These are phyloP conservation scores for Ophiostoma angusticollis DNA, from an alignment of 2,329 filamentous ascomycete genomes.

Conservation along the genomic window DNA sequence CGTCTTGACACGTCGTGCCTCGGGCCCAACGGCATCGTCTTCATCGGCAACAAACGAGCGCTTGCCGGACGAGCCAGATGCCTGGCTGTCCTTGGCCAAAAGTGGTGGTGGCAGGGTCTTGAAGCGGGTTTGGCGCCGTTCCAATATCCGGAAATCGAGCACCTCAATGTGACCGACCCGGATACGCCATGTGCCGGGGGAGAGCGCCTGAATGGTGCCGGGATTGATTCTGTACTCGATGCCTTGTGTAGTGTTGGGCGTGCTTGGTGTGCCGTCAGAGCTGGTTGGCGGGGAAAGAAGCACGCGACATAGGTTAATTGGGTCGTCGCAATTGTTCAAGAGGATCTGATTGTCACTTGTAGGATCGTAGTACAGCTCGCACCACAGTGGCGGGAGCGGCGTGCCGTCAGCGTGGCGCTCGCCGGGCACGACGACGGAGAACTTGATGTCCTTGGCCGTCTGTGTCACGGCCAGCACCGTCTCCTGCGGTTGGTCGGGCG, in stretches of 20 bases:
- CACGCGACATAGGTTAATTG: constrained; percentile 35
- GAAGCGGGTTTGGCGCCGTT: constrained; percentile 27
- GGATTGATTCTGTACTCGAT: constrained; percentile 26
- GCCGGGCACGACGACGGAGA: constrained; percentile 42
- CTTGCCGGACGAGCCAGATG: constrained; percentile 36
- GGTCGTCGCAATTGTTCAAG: constrained; percentile 40
- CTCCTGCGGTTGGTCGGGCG: constrained; percentile 37
- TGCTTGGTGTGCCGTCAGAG: constrained; percentile 4
- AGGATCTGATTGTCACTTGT: constrained; percentile 45
- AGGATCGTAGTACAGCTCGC: constrained; percentile 48
- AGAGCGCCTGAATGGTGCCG: constrained; percentile 31
- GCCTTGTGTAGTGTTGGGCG: constrained; percentile 13
- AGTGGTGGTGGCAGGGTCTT: constrained; percentile 16
- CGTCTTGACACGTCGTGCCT: constrained; percentile 20
- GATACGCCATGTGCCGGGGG: constrained; percentile 45
- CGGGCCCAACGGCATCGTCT: constrained; percentile 23
- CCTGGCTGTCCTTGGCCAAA: constrained; percentile 8
- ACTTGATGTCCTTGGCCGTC: constrained; percentile 47
- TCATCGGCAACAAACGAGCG: constrained; percentile 34
- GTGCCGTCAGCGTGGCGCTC: constrained; percentile 29
- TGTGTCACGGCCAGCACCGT: constrained; percentile 48
- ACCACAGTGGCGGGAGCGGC: constrained; percentile 39
- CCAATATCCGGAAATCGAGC: constrained; percentile 45
- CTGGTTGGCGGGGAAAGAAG: constrained; percentile 22
- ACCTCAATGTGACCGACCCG: constrained; percentile 35